Conservation (phyloP, 768 basidiomycete genomes). For the Phlegmacium glaucopus region DNA sequence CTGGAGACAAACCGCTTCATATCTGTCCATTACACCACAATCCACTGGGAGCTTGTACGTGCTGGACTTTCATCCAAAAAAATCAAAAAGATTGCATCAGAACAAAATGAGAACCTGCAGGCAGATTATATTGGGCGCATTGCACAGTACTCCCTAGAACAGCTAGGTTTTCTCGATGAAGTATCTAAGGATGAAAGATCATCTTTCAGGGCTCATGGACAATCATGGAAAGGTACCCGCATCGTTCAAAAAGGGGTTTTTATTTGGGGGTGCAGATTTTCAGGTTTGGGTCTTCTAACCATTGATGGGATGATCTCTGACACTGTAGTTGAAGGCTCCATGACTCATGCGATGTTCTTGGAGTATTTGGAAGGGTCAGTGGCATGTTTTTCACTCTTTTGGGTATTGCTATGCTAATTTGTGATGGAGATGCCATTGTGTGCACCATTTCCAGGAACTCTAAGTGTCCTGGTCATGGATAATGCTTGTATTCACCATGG, state of each 20-base stretch:
- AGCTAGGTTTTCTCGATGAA: slow-evolving; percentile 34
- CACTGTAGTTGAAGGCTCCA: slow-evolving; percentile 26
- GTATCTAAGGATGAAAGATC: slow-evolving; percentile 29
- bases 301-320: slow-evolving; percentile 27
- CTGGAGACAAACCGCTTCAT: too few species aligned
- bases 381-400: too few species aligned
- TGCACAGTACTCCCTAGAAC: slow-evolving; percentile 25
- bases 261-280: slow-evolving; percentile 24
- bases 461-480: slow-evolving; percentile 30
- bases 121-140: slow-evolving; percentile 24
- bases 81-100: slow-evolving; percentile 27
- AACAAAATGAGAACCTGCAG: slow-evolving; percentile 22
- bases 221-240: slow-evolving; percentile 25
- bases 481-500: slow-evolving; percentile 32
- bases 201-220: slow-evolving; percentile 11
- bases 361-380: slow-evolving; percentile 23
- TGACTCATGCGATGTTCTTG: slow-evolving; percentile 19
- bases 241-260: slow-evolving; percentile 22
- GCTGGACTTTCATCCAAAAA: slow-evolving; percentile 25
- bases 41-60: slow-evolving; percentile 25
- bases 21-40: too few species aligned
- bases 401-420: too few species aligned
- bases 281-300: slow-evolving; percentile 23
- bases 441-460: slow-evolving; percentile 20
- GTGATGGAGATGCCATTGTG: slow-evolving; percentile 15